A percentile compares a stretch with the other conserved stretches of the same genome.
Conservation (phyloP, 495 filamentous ascomycete genomes). For the Hyaloscypha hepaticicola region DNA sequence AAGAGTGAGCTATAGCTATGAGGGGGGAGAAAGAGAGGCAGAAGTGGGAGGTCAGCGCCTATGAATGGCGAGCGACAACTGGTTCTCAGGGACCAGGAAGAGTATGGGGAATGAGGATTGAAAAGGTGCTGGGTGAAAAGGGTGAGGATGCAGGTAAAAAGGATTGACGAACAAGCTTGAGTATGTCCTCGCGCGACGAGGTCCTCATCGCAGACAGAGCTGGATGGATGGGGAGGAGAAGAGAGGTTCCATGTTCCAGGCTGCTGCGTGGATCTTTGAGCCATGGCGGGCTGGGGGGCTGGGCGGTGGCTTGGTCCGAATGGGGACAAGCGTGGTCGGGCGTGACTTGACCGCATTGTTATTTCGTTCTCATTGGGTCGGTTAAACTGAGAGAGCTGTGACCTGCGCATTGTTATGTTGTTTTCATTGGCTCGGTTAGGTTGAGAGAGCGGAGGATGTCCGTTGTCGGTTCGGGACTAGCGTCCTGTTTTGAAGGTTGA, state of each 20-base stretch:
- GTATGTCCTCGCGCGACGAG: constrained; percentile 12
- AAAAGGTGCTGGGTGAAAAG: constrained; percentile 32
- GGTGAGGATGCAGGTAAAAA: constrained; percentile 31
- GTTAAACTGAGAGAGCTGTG: not conserved
- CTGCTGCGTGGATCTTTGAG: not conserved
- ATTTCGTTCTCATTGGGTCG: not conserved
- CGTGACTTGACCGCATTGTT: not conserved
- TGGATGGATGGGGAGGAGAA: constrained; percentile 29
- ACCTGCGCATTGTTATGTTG: not conserved
- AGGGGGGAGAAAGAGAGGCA: constrained; percentile 28
- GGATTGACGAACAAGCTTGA: constrained; percentile 35
- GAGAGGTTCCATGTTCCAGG: not conserved
- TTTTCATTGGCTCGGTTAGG: not conserved
- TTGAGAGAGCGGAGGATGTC: not conserved
- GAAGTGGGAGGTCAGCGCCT: constrained; percentile 27
- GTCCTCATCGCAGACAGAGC: constrained; percentile 24
- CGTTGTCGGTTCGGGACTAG: not conserved
- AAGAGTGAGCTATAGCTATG: constrained; percentile 22
- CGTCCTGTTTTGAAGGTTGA: not conserved
- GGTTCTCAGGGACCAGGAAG: constrained; percentile 27
- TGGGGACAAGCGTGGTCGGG: not conserved
- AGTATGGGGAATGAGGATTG: constrained; percentile 29
- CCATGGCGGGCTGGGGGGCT: not conserved
- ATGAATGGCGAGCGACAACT: constrained; percentile 32
- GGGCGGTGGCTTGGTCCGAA: not conserved